Base-by-base conservation (phyloP, 371 early-diverging fungal species). In the Entomophthora muscae region DNA sequence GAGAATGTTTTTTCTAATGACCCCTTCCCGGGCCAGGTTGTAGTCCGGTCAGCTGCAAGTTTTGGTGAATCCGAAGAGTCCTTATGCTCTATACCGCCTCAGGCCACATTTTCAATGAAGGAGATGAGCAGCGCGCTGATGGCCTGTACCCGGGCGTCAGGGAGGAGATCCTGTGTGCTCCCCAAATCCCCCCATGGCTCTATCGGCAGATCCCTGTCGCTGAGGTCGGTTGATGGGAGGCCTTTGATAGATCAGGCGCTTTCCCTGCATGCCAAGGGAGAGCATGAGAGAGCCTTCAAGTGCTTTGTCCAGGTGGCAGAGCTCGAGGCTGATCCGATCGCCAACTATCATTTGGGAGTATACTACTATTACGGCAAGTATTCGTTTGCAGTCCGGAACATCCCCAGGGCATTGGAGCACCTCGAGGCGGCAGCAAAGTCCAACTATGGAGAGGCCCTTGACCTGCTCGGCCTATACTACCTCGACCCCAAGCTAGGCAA, bases 291-390 rank as follows among this genome's bases (percentile, higher is more conserved):
- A 32, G 61, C 61, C 17, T 61, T 22, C n/a, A 32, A 26, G 5
- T 32, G 22, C 42, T 61, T 61, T 33, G 12, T 33, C 21, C 42
- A 61, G 12, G 30, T 61, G 5, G 3, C 33, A 12, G 61, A 24
- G 42, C 13, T 61, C 17, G 61, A 51, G 26, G 21, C 22, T 2
- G n/a, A 28, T 12, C 22, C 52, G 13, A 10, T 10, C 2, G 61
- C 61, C 33, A 24, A 33, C 27, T 33, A 61, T 24, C 42, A 61
- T 24, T 21, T 61, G 13, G 61, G 61, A 5, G 21, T 61, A 3
- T 61, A 61, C 42, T 26, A 61, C 61, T 61, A 61, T 26, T 33
- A 23, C 13, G 61, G 61, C 22, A 32, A 51, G 61, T 24, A 31
- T 2, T 24, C 33, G 12, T 61, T 61, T 42, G 33, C 42, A n/a